phyloP scores from a whole-genome alignment of 2,329 filamentous ascomycete genomes.

The Nannizziopsis arthrosporioides region DNA sequence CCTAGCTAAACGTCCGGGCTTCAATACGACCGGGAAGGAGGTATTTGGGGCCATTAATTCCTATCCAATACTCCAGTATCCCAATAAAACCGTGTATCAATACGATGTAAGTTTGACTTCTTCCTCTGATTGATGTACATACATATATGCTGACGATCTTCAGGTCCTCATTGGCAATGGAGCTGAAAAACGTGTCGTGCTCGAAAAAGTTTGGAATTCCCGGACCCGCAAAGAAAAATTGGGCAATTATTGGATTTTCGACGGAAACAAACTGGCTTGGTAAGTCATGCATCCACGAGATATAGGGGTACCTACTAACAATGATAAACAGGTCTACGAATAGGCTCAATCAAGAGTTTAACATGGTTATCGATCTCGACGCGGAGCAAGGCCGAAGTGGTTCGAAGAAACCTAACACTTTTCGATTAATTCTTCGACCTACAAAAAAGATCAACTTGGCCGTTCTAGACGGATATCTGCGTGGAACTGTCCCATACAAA shows the following conservation, averaged over 20 bases:
- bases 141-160: neutral
- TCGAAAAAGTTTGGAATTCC: conserved; percentile 67
- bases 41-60: conserved; percentile 57
- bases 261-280: conserved; percentile 82
- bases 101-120: conserved; percentile 58
- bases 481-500: conserved; percentile 49
- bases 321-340: conserved; percentile 26
- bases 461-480: conserved; percentile 55
- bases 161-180: conserved; percentile 57
- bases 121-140: neutral
- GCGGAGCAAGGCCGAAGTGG: conserved; percentile 43
- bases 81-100: conserved; percentile 56
- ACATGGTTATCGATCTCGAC: conserved; percentile 61
- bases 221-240: conserved; percentile 47
- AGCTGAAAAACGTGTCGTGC: conserved; percentile 51
- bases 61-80: conserved; percentile 54
- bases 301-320: conserved; percentile 14
- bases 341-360: conserved; percentile 36
- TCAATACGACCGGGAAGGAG: conserved; percentile 47
- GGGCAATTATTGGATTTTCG: conserved; percentile 56
- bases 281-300: conserved; percentile 29
- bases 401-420: conserved; percentile 37
- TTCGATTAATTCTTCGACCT: conserved; percentile 50
- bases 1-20: conserved; percentile 40
- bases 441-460: conserved; percentile 59